Evolutionary conservation across 805 yeast species (phyloP).

Genomic region (Pichia cephalocereana): DNA sequence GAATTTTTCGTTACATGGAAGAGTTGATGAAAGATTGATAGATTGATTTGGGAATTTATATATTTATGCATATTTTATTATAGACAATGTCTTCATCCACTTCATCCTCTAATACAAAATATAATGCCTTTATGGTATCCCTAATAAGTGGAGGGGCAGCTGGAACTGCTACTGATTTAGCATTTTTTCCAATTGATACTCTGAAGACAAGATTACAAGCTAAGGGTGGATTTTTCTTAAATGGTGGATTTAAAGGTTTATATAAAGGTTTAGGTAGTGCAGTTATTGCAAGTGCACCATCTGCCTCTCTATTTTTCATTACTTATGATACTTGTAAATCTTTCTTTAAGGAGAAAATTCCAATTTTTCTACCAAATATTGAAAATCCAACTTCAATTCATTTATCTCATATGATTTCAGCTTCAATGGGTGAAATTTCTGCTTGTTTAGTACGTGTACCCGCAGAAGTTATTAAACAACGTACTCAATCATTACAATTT

Average conservation of each 20-base stretch:
- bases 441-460: slow-evolving; percentile 96
- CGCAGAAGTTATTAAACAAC: slow-evolving; percentile 90
- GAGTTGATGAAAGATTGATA: too few relatives aligned
- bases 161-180: slow-evolving; percentile 91
- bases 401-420: slow-evolving; percentile 73
- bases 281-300: slow-evolving; percentile 90
- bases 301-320: slow-evolving; percentile 67
- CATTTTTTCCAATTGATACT: slow-evolving; percentile 94
- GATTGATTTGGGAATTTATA: too few relatives aligned
- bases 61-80: too few relatives aligned
- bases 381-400: slow-evolving; percentile 26
- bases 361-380: slow-evolving; percentile 11
- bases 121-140: slow-evolving; percentile 8
- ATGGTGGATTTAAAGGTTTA: slow-evolving; percentile 91
- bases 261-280: slow-evolving; percentile 91
- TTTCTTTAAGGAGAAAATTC: slow-evolving; percentile 17
- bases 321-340: slow-evolving; percentile 73
- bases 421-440: slow-evolving; percentile 83
- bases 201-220: slow-evolving; percentile 92
- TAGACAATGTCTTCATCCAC: background rate
- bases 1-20: too few relatives aligned
- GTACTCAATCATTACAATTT: slow-evolving; percentile 70
- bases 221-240: slow-evolving; percentile 81
- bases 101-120: background rate
- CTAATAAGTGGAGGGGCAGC: slow-evolving; percentile 80